Conservation (phyloP, 495 filamentous ascomycete genomes). For the Aspergillus mulundensis region DNA sequence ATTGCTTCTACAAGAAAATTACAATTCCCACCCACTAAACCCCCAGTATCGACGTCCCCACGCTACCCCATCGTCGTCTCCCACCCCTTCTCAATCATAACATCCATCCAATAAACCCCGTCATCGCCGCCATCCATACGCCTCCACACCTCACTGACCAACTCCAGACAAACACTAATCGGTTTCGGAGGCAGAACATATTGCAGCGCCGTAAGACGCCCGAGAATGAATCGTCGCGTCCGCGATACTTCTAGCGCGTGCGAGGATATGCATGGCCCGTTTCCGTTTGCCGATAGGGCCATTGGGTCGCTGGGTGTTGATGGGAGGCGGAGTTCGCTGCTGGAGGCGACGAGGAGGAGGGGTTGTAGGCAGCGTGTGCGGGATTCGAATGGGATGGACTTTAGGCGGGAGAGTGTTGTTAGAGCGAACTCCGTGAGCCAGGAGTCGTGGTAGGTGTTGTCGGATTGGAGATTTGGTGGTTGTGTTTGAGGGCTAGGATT, state of each 20-base stretch:
- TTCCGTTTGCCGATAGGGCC: not conserved
- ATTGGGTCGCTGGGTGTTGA: slow-evolving; percentile 10
- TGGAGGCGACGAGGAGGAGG: slow-evolving; percentile 48
- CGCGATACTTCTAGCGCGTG: slow-evolving; percentile 46
- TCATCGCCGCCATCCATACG: slow-evolving; percentile 42
- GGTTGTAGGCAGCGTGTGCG: slow-evolving; percentile 54
- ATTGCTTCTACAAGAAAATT: no score
- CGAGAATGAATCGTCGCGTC: slow-evolving; percentile 43
- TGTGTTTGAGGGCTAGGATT: slow-evolving; percentile 1
- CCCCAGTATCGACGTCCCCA: not conserved
- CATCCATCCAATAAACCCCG: slow-evolving; percentile 51
- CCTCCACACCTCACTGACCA: slow-evolving; percentile 51
- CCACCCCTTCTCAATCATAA: slow-evolving; percentile 56
- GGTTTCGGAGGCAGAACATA: slow-evolving; percentile 52
- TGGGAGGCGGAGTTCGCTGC: slow-evolving; percentile 47
- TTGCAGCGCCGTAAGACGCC: slow-evolving; percentile 43
- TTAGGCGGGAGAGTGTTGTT: slow-evolving; percentile 48
- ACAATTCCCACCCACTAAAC: not conserved
- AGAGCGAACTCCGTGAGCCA: slow-evolving; percentile 53
- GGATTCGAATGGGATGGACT: slow-evolving; percentile 49
- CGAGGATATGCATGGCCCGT: slow-evolving; percentile 34
- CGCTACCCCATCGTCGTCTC: slow-evolving; percentile 51
- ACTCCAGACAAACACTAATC: slow-evolving; percentile 41
- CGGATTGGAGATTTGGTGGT: slow-evolving; percentile 3
- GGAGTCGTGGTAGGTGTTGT: slow-evolving; percentile 27